Evolutionary conservation across 108 stramenopile genomes (phyloP).

Genomic region (Cyclotella baltica): DNA sequence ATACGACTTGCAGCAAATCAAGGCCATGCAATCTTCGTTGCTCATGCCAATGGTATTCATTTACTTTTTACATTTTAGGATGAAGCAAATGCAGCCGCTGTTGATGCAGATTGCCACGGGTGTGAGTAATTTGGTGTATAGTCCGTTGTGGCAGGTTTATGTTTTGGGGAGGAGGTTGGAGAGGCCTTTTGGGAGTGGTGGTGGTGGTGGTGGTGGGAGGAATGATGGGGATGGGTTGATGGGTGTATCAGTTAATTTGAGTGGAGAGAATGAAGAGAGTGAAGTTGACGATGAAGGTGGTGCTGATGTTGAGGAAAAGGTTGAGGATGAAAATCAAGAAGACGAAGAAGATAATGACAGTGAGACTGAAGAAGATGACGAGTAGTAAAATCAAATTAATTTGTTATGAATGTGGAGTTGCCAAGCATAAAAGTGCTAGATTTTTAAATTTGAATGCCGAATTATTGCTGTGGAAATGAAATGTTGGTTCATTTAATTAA

Average conservation of each 20-base stretch:
- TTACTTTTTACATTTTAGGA: conserved; percentile 86
- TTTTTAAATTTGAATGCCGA: too few relatives aligned
- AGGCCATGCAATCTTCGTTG: conserved; percentile 69
- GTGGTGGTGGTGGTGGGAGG: not conserved
- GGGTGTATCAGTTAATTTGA: conserved; percentile 5
- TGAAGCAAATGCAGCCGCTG: conserved; percentile 85
- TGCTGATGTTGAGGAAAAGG: conserved; percentile 1
- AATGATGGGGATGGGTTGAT: conserved; percentile 30
- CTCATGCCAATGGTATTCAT: conserved; percentile 76
- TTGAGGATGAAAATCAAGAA: conserved; percentile 5
- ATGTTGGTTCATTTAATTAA: too few relatives aligned
- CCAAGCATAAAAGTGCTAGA: too few relatives aligned
- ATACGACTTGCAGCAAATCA: conserved; percentile 79
- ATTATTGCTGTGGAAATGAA: too few relatives aligned
- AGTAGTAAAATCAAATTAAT: too few relatives aligned
- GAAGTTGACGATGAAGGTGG: not conserved
- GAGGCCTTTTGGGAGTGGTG: conserved; percentile 55
- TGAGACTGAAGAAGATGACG: conserved; percentile 10
- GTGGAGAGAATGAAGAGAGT: not conserved
- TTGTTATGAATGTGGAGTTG: too few relatives aligned
- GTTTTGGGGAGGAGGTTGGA: conserved; percentile 83
- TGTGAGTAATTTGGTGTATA: conserved; percentile 72
- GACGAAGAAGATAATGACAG: conserved; percentile 3
- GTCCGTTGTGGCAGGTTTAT: conserved; percentile 89
- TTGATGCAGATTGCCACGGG: conserved; percentile 74